A percentile compares a stretch with the other conserved stretches of the same genome.
Evolutionary conservation across 768 basidiomycete species (phyloP).

Genomic region (Auricularia sp.): DNA sequence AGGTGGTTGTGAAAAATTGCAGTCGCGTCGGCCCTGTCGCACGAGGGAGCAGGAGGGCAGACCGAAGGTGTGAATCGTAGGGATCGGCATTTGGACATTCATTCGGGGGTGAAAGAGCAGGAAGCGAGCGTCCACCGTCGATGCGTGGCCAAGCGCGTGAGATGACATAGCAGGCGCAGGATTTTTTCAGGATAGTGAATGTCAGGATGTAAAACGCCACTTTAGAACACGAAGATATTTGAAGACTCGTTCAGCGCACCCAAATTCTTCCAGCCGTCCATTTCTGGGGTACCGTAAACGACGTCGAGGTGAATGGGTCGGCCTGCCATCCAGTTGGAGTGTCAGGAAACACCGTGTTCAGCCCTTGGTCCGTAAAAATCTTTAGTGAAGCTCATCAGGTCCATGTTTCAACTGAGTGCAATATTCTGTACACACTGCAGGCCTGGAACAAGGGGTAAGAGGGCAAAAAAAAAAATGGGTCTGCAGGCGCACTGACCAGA

Average conservation of each 20-base stretch:
- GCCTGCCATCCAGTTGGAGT: slow-evolving; percentile 11
- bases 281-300: slow-evolving; percentile 16
- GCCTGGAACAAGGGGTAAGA: not conserved
- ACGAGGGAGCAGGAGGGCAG: not conserved
- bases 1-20: slow-evolving; percentile 12
- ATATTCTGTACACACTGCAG: not conserved
- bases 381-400: not conserved
- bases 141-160: too few relatives aligned
- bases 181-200: not conserved
- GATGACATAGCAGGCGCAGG: too few relatives aligned
- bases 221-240: not conserved
- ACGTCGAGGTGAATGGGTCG: slow-evolving; percentile 8
- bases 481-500: not conserved
- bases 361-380: not conserved
- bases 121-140: too few relatives aligned
- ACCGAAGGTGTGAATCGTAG: not conserved
- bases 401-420: not conserved
- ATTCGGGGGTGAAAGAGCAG: too few relatives aligned
- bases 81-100: too few relatives aligned
- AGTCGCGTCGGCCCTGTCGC: slow-evolving; percentile 15
- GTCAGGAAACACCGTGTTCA: not conserved
- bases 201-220: not conserved
- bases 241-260: slow-evolving; percentile 6
- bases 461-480: not conserved
- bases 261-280: slow-evolving; percentile 19